A percentile compares a stretch with the other conserved stretches of the same genome.
These are phyloP conservation scores for Fraxinus paxiana DNA, from an alignment of 305 asterid species.

Conservation along the genomic window DNA sequence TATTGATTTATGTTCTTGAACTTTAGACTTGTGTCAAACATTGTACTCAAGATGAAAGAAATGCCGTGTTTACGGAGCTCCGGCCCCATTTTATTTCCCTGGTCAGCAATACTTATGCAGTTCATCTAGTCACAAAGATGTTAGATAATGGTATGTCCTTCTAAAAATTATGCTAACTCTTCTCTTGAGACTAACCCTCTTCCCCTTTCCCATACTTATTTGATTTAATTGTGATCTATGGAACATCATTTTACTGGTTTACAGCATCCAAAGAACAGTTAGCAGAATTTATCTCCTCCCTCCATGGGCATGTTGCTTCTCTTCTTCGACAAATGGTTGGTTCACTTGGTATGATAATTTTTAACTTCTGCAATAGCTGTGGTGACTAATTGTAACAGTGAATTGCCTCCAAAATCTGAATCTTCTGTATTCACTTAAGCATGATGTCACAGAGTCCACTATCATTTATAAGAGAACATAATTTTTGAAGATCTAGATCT, in stretches of 20 bases:
- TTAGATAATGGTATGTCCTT: conserved; percentile 63
- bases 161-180: neutral
- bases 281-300: conserved; percentile 69
- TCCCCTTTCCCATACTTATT: neutral
- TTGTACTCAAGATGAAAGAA: conserved; percentile 80
- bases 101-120: conserved; percentile 73
- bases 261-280: conserved; percentile 83
- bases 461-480: neutral
- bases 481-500: neutral
- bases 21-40: conserved; percentile 79
- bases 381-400: neutral
- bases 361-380: neutral
- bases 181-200: neutral
- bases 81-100: conserved; percentile 67
- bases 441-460: neutral
- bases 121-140: conserved; percentile 77
- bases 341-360: conserved; percentile 66
- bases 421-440: neutral
- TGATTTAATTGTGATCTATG: neutral
- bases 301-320: conserved; percentile 85
- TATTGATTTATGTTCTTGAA: conserved; percentile 23
- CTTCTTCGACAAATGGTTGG: conserved; percentile 93
- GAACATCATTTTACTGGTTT: conserved; percentile 10
- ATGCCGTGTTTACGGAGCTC: conserved; percentile 64
- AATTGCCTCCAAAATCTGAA: neutral